These are phyloP conservation scores for Trichoderma oligosporum DNA, from an alignment of 2,329 filamentous ascomycete species.

Conservation along the genomic window DNA sequence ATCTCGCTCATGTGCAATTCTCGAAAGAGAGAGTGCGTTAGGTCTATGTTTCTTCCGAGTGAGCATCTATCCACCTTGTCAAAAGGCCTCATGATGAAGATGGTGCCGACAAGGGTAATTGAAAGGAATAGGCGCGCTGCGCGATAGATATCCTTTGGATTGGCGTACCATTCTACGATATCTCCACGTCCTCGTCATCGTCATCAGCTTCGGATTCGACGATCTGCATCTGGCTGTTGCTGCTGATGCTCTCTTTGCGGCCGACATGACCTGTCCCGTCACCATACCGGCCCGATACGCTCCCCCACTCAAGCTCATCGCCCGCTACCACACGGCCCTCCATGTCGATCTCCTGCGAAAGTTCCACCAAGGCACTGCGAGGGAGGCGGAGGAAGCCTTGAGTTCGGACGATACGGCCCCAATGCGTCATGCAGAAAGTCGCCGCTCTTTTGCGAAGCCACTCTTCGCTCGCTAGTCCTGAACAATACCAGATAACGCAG, in stretches of 20 bases:
- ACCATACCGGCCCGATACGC: constrained; percentile 45
- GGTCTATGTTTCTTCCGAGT: neutral
- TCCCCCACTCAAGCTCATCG: constrained; percentile 66
- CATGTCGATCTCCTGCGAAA: constrained; percentile 88
- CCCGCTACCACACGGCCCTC: constrained; percentile 89
- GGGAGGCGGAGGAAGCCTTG: constrained; percentile 79
- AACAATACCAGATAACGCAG: constrained; percentile 93
- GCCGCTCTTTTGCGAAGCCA: constrained; percentile 90
- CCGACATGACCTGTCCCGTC: constrained; percentile 36
- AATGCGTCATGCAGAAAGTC: constrained; percentile 84
- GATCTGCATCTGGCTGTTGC: constrained; percentile 56
- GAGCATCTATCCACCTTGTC: neutral
- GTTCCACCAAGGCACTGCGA: constrained; percentile 75
- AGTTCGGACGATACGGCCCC: constrained; percentile 90
- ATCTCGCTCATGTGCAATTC: neutral
- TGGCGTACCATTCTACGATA: constrained; percentile 36
- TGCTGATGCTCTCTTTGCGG: constrained; percentile 57
- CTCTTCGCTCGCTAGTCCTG: constrained; percentile 83
- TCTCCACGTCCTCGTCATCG: constrained; percentile 61
- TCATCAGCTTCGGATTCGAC: constrained; percentile 57
- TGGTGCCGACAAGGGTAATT: neutral
- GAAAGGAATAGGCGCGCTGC: neutral
- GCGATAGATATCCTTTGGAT: neutral
- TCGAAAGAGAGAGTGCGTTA: neutral
- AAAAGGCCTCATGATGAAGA: neutral